Base-by-base conservation (phyloP, 2,329 filamentous ascomycete species). In the Acrocalymma vagum region DNA sequence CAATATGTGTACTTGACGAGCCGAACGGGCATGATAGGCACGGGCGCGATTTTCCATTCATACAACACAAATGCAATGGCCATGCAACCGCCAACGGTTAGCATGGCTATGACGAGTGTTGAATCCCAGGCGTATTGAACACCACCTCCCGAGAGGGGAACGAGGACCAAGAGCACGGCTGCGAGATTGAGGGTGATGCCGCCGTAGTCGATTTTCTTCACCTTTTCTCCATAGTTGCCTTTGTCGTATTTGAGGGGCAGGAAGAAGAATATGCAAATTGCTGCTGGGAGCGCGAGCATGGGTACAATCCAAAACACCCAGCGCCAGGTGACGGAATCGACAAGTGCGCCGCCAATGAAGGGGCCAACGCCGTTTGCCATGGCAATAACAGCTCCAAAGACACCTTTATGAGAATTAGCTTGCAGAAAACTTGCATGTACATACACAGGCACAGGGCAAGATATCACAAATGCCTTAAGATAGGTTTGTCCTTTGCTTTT, bases 81-180 rank as follows among this genome's bases (percentile, higher is more conserved):
- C 9, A 72, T 74, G 14, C 75, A 55, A 0, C 64, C 63, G 11
- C 80, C 80, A 9, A 83, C 65, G 0, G 67, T 65, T 9, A 86
- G 67, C 80, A 85, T 83, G 24, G 74, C 73, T 15, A 86, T 82
- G 1, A 83, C 77, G 73, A 83, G 75, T 0, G 81, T 71, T 8
- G 78, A 81, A 18, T 72, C 55, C 80, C 80, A 83, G 3, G 71
- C 61, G 47, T 83, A 84, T 43, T 82, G 81, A 0, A 76, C 74
- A 2, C 79, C 81, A 41, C 79, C 82, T 11, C 82, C 82, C 3
- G 82, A 85, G 9, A 87, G 77, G 0, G 84, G 84, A 29, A 87
- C 83, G 13, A 87, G 71, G 2, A 87, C 52, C 9, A 86, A 72
- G 8, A 86, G 77, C 18, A 85, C 77, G 0, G 77, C 82, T 6